phyloP scores from a whole-genome alignment of 2,329 filamentous ascomycete genomes.

The Colletotrichum phormii region DNA sequence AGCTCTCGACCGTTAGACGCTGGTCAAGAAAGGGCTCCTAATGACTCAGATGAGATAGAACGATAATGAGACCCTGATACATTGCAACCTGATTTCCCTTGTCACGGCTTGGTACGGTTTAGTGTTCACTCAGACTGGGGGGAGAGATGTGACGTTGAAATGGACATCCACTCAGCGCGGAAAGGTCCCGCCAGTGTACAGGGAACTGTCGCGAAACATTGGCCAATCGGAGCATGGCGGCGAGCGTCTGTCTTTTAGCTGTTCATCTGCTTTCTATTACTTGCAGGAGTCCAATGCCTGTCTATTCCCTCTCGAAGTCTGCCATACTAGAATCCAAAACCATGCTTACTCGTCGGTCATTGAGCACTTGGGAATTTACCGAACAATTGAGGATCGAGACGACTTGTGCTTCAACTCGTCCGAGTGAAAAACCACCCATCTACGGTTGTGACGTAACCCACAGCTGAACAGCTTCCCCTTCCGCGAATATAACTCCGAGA shows the following conservation, averaged over 20 bases:
- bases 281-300: not conserved
- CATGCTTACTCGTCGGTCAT: not conserved
- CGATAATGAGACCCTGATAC: not conserved
- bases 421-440: not conserved
- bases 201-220: not conserved
- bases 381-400: not conserved
- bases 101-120: not conserved
- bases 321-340: no score
- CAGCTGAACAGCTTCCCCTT: not conserved
- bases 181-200: not conserved
- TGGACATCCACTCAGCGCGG: not conserved
- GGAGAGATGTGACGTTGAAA: not conserved
- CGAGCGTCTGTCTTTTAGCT: not conserved
- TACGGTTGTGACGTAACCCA: not conserved
- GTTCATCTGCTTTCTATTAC: not conserved
- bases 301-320: not conserved
- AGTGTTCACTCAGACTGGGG: not conserved
- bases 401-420: no score
- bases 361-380: not conserved
- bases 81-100: no score
- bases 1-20: not conserved
- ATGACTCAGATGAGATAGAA: not conserved
- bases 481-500: not conserved
- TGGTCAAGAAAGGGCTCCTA: not conserved
- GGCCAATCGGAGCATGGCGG: not conserved